Conservation (phyloP, 2,329 filamentous ascomycete species). For the Thielaviopsis punctulata region DNA sequence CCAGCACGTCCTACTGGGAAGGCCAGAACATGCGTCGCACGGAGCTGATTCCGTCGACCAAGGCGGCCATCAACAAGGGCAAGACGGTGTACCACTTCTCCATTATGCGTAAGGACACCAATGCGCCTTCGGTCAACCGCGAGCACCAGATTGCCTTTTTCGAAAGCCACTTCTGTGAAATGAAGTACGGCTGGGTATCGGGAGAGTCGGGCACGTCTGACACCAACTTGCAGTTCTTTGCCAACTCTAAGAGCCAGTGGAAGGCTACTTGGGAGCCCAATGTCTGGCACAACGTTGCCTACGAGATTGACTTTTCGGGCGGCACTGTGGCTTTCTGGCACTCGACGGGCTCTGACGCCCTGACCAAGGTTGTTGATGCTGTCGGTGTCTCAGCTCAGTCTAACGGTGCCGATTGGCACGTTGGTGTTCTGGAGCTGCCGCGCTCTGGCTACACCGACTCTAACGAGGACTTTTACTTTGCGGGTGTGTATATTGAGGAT, state of each 20-base stretch:
- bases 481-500: constrained; percentile 50
- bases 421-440: constrained; percentile 51
- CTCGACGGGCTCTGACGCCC: constrained; percentile 40
- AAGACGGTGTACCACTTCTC: constrained; percentile 59
- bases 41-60: constrained; percentile 57
- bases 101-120: constrained; percentile 39
- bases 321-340: constrained; percentile 52
- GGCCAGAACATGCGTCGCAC: constrained; percentile 55
- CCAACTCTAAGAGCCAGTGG: constrained; percentile 44
- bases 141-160: constrained; percentile 51
- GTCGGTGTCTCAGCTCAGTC: constrained; percentile 43
- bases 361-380: constrained; percentile 41
- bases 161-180: constrained; percentile 57
- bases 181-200: constrained; percentile 48
- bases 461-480: constrained; percentile 54
- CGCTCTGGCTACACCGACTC: constrained; percentile 34
- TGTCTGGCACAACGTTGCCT: constrained; percentile 61
- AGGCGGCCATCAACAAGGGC: constrained; percentile 44
- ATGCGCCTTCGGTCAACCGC: constrained; percentile 41
- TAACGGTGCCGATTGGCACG: constrained; percentile 56
- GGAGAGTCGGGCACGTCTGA: constrained; percentile 28
- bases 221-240: constrained; percentile 46
- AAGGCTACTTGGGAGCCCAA: constrained; percentile 40
- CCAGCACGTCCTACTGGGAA: constrained; percentile 50
- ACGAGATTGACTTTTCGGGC: constrained; percentile 49